Conservation (phyloP, 257 asterid species). For the Lantana camara region DNA sequence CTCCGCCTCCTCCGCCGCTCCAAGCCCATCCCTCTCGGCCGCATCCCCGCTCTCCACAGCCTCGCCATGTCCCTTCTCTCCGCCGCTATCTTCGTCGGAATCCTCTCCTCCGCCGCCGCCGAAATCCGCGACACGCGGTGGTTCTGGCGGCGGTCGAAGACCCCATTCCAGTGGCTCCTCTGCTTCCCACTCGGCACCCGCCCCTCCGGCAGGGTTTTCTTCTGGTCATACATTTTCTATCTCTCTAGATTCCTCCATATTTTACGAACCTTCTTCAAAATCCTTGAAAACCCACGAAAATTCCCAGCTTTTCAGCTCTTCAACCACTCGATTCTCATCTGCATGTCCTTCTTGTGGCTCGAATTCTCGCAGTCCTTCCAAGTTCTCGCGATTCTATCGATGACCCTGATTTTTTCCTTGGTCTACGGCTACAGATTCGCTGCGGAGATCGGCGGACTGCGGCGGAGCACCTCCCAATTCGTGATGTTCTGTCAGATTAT, state of each 20-base stretch:
- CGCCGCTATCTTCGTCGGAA: constrained; percentile 53
- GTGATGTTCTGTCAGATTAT: constrained; percentile 48
- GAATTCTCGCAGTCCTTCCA: constrained; percentile 83
- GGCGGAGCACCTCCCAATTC: constrained; percentile 32
- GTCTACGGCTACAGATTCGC: constrained; percentile 56
- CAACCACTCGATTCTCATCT: constrained; percentile 54
- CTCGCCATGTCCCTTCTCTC: constrained; percentile 54
- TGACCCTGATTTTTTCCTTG: constrained; percentile 41
- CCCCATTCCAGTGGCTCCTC: constrained; percentile 77
- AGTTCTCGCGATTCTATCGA: constrained; percentile 58
- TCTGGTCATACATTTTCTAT: constrained; percentile 79
- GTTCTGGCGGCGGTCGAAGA: constrained; percentile 71
- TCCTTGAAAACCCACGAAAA: constrained; percentile 34
- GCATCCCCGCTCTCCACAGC: constrained; percentile 72
- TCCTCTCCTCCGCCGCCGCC: constrained; percentile 60
- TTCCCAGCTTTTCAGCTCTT: constrained; percentile 45
- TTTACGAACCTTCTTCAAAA: constrained; percentile 39
- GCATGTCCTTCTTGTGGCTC: constrained; percentile 70
- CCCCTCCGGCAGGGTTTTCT: constrained; percentile 78
- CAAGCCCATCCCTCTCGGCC: constrained; percentile 60
- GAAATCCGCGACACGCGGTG: constrained; percentile 82
- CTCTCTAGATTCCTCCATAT: constrained; percentile 71
- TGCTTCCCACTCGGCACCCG: constrained; percentile 92
- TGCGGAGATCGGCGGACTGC: constrained; percentile 43
- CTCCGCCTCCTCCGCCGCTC: constrained; percentile 56